Percentiles rank a stretch among this genome's conserved stretches.
These are phyloP conservation scores for Solanum piurae DNA, from an alignment of 257 asterid species.

Conservation along the genomic window DNA sequence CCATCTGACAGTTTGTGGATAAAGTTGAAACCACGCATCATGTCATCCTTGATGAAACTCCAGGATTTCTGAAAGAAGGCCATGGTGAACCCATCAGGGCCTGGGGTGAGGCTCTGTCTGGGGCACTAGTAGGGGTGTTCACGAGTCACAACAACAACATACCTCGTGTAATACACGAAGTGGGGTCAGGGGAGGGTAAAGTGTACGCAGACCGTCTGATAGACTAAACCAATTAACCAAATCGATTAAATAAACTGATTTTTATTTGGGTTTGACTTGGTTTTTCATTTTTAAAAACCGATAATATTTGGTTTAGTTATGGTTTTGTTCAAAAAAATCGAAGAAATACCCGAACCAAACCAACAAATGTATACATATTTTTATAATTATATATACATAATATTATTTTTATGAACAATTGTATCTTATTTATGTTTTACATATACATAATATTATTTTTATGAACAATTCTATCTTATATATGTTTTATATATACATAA, in stretches of 20 bases:
- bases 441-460: no score
- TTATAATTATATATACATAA: no score
- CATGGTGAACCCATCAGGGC: background rate
- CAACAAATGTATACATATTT: background rate
- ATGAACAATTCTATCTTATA: no score
- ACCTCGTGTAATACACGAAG: background rate
- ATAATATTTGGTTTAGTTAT: no score
- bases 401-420: no score
- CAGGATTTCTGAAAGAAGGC: background rate
- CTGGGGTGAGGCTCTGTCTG: background rate
- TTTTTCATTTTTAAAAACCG: background rate
- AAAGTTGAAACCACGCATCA: background rate
- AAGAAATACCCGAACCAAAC: background rate
- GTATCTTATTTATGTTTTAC: no score
- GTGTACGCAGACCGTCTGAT: background rate
- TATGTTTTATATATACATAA: no score
- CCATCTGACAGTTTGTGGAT: background rate
- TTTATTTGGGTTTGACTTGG: background rate
- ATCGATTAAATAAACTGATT: background rate
- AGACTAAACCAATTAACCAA: background rate
- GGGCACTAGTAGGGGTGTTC: background rate
- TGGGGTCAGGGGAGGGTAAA: background rate
- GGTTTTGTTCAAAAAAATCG: no score
- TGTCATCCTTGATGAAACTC: background rate
- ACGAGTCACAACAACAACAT: no score